Conservation (phyloP, 2,329 filamentous ascomycete genomes). For the Fusarium xylarioides region DNA sequence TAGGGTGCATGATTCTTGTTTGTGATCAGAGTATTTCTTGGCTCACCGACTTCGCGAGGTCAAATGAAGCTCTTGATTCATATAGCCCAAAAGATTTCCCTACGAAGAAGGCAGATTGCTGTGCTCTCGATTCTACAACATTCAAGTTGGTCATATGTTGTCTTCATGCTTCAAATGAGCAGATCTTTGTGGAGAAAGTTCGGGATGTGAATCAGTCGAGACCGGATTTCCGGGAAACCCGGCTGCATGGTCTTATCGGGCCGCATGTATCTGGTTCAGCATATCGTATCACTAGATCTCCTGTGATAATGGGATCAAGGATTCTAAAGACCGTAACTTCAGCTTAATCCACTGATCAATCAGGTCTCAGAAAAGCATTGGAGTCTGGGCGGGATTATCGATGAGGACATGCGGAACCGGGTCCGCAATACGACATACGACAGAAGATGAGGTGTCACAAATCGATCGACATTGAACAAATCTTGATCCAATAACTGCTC, state of each 20-base stretch:
- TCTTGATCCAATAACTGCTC: not conserved
- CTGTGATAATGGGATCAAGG: not conserved
- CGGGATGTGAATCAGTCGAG: not conserved
- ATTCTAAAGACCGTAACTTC: not conserved
- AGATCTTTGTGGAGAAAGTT: not conserved
- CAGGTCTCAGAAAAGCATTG: not conserved
- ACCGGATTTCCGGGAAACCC: not conserved
- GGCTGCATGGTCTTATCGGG: not conserved
- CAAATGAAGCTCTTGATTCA: not conserved
- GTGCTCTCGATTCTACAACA: accelerated
- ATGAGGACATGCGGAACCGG: not conserved
- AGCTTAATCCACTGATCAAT: not conserved
- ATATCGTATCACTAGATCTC: not conserved
- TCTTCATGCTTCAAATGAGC: accelerated
- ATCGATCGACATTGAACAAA: not conserved
- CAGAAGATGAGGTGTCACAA: not conserved
- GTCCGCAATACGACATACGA: not conserved
- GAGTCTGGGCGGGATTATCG: not conserved
- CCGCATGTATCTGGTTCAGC: not conserved
- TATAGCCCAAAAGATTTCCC: too few species aligned
- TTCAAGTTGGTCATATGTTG: not conserved
- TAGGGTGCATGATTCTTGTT: not conserved
- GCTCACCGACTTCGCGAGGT: not conserved
- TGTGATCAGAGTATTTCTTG: accelerated
- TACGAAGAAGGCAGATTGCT: accelerated